These are phyloP conservation scores for Candida vaughaniae DNA, from an alignment of 805 yeast genomes.

Conservation along the genomic window DNA sequence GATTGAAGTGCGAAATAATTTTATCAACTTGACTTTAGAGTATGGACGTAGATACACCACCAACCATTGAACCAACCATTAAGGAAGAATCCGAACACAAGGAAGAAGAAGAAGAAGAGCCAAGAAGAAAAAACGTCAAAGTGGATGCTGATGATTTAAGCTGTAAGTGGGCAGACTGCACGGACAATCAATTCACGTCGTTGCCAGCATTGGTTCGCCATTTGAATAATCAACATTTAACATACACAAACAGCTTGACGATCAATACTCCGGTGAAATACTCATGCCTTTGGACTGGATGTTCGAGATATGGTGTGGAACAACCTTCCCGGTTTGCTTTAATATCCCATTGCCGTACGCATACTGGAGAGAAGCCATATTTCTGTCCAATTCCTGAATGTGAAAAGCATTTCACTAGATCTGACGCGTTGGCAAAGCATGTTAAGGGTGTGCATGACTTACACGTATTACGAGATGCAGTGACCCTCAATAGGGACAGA, in stretches of 20 bases:
- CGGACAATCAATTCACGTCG: conserved; percentile 14
- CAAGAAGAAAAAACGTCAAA: background rate
- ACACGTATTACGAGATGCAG: conserved; percentile 36
- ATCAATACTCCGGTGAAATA: conserved; percentile 26
- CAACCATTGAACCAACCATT: too few relatives aligned
- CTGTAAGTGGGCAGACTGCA: conserved; percentile 37
- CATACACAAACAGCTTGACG: conserved; percentile 14
- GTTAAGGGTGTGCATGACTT: conserved; percentile 59
- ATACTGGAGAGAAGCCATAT: conserved; percentile 66
- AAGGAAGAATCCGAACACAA: conserved; percentile 3
- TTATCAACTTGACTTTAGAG: too few relatives aligned
- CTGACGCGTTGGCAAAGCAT: conserved; percentile 66
- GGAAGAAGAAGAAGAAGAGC: conserved; percentile 6
- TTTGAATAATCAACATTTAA: conserved; percentile 21
- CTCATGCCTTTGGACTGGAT: conserved; percentile 61
- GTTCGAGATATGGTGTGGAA: conserved; percentile 49
- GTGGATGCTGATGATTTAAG: conserved; percentile 3
- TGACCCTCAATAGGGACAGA: conserved; percentile 27
- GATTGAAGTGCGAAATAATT: too few relatives aligned
- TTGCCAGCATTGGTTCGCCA: conserved; percentile 32
- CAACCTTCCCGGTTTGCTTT: conserved; percentile 59
- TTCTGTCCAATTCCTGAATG: conserved; percentile 69
- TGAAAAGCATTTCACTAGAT: conserved; percentile 53
- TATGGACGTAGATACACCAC: too few relatives aligned
- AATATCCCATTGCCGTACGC: conserved; percentile 61